Evolutionary conservation across 768 basidiomycete species (phyloP).

Genomic region (Rubroboletus pulcherrimus): DNA sequence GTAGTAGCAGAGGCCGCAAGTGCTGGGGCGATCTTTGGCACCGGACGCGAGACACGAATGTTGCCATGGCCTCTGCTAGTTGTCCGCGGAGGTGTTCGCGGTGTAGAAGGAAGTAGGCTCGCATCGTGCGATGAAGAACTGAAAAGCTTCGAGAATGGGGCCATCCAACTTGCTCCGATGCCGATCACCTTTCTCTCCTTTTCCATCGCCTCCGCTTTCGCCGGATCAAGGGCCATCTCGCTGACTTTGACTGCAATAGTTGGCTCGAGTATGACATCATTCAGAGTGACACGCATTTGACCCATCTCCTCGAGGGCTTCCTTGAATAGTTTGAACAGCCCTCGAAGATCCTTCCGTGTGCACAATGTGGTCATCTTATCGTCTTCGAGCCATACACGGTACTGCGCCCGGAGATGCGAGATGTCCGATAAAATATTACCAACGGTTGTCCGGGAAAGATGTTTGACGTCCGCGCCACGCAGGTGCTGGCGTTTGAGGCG

Average conservation of each 20-base stretch:
- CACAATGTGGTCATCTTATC: slow-evolving; percentile 60
- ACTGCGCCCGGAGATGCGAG: slow-evolving; percentile 63
- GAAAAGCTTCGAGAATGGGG: slow-evolving; percentile 82
- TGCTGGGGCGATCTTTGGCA: slow-evolving; percentile 80
- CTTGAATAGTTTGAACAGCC: slow-evolving; percentile 78
- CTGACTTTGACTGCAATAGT: slow-evolving; percentile 65
- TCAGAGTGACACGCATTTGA: slow-evolving; percentile 74
- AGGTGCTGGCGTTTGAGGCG: slow-evolving; percentile 90
- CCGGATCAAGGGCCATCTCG: slow-evolving; percentile 63
- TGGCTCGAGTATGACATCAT: slow-evolving; percentile 90
- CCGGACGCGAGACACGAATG: slow-evolving; percentile 41
- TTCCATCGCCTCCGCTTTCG: slow-evolving; percentile 43
- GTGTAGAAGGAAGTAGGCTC: slow-evolving; percentile 4
- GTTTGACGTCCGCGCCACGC: slow-evolving; percentile 77
- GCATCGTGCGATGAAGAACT: slow-evolving; percentile 34
- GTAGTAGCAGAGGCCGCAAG: slow-evolving; percentile 86
- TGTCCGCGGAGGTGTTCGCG: slow-evolving; percentile 28
- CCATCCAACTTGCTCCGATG: slow-evolving; percentile 66
- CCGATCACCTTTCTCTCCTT: slow-evolving; percentile 31
- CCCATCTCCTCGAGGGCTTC: slow-evolving; percentile 84
- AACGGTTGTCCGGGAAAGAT: slow-evolving; percentile 82
- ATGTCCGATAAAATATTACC: slow-evolving; percentile 70
- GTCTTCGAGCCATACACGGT: slow-evolving; percentile 71
- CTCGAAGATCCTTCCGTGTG: slow-evolving; percentile 77
- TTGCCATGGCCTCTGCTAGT: slow-evolving; percentile 23